Evolutionary conservation across 495 filamentous ascomycete species (phyloP), one percentile per base, ranked within the genome.

Genomic region (Penicillium macrosclerotiorum): DNA sequence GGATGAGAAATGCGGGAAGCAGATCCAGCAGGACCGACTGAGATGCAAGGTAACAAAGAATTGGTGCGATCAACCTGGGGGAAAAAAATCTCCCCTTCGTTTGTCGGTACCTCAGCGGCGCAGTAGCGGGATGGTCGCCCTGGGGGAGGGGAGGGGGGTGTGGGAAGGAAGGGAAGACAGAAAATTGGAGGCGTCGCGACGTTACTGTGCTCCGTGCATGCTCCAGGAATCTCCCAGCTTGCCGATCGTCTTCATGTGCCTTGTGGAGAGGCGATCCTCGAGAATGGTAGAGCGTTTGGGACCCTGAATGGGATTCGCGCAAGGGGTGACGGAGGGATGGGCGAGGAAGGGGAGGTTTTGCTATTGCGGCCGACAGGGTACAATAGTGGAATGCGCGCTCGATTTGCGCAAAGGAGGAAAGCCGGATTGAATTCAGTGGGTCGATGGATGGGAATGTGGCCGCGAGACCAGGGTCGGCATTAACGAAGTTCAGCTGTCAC

Each of bases 121-220:
- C n/a, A n/a, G n/a, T n/a, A n/a, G n/a, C n/a, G n/a, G n/a, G n/a
- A n/a, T n/a, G n/a, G n/a, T n/a, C n/a, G n/a, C n/a, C n/a, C n/a
- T n/a, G n/a, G n/a, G n/a, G n/a, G n/a, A n/a, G n/a, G n/a, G n/a
- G n/a, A n/a, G n/a, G n/a, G n/a, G n/a, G n/a, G 35, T 32, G 31
- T 54, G 54, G 61, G 43, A 53, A 48, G 57, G 29, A 47, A 41
- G 34, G 56, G 63, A 56, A 53, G 58, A 65, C 59, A 55, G 58
- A 64, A 61, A 59, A 55, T 41, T 48, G 13, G 50, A 52, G 52
- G 48, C 59, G 60, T 58, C 55, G 62, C 60, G 60, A 66, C 43
- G 57, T 67, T 68, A 68, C 68, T 71, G 63, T 61, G 58, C 71
- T 69, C 68, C 67, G 69, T 72, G 68, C 71, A 72, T 73, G 66